Conservation (phyloP, 805 yeast genomes). For the Kregervanrija pseudodelftensis region DNA sequence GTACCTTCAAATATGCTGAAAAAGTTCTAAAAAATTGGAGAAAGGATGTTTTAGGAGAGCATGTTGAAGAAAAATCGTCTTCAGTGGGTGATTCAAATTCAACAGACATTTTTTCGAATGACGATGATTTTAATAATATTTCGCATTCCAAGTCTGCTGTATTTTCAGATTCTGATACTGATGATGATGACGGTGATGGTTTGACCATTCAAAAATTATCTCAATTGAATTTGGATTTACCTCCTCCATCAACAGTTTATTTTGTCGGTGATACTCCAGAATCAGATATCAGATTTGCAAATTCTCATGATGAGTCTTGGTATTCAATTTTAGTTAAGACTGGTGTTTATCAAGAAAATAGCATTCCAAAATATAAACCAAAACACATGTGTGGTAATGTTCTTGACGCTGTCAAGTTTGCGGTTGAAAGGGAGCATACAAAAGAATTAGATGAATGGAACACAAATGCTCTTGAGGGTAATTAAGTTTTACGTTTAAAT, state of each 20-base stretch:
- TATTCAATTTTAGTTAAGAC: conserved; percentile 78
- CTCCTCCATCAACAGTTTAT: conserved; percentile 80
- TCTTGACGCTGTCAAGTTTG: conserved; percentile 75
- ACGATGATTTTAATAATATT: conserved; percentile 8
- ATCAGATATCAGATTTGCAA: conserved; percentile 81
- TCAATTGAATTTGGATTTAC: conserved; percentile 47
- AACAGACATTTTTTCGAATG: conserved; percentile 12
- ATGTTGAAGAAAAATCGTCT: conserved; percentile 41
- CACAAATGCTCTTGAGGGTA: conserved; percentile 22
- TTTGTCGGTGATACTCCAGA: conserved; percentile 91
- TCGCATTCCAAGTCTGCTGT: conserved; percentile 9
- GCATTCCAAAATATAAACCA: conserved; percentile 72
- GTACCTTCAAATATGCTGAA: conserved; percentile 79
- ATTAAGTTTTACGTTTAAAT: background rate
- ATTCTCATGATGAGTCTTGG: conserved; percentile 81
- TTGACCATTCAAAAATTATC: conserved; percentile 39
- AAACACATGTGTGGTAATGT: conserved; percentile 68
- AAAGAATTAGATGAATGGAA: conserved; percentile 74
- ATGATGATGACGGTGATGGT: conserved; percentile 34
- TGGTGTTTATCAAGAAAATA: conserved; percentile 79
- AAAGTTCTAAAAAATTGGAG: conserved; percentile 74
- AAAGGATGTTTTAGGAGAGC: conserved; percentile 66
- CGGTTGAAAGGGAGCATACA: conserved; percentile 73
- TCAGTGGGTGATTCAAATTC: conserved; percentile 5
- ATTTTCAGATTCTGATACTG: conserved; percentile 21